Percentiles rank a stretch among this genome's conserved stretches.
phyloP scores from a whole-genome alignment of 139 green algal genomes.

The Pycnococcus provasolii region DNA sequence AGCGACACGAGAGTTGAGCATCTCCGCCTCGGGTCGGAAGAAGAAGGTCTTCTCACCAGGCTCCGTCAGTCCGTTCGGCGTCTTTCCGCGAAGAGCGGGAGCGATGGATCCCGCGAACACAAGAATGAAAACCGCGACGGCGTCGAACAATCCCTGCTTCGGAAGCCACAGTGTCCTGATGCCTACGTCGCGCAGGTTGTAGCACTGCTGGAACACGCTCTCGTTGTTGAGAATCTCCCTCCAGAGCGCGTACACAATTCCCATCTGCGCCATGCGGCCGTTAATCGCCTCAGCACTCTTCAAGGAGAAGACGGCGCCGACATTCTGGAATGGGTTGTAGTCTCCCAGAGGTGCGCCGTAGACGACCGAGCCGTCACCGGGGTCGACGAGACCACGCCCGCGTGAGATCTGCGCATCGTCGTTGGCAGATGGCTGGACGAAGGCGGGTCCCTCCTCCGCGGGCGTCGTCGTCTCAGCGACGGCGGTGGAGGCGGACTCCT shows the following conservation, averaged over 20 bases:
- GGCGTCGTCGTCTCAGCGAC: too few relatives aligned
- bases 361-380: conserved; percentile 15
- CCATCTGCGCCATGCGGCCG: conserved; percentile 12
- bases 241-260: conserved; percentile 9
- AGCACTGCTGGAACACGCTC: conserved; percentile 1
- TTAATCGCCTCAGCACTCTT: conserved; percentile 9
- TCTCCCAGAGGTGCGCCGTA: conserved; percentile 15
- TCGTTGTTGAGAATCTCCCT: conserved; percentile 7
- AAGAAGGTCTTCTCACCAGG: too few relatives aligned
- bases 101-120: conserved; percentile 9
- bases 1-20: background rate
- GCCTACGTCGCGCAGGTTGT: conserved; percentile 11
- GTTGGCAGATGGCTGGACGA: too few relatives aligned
- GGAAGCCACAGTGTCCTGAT: conserved; percentile 2
- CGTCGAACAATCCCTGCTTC: background rate
- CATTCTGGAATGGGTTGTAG: conserved; percentile 13
- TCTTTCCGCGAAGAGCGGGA: background rate
- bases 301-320: background rate
- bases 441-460: too few relatives aligned
- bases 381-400: background rate
- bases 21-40: too few relatives aligned
- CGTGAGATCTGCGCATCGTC: too few relatives aligned
- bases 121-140: background rate
- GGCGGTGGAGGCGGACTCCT: too few relatives aligned
- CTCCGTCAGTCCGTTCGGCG: background rate